Evolutionary conservation across 2,329 filamentous ascomycete genomes (phyloP).

Genomic region (Fusarium gaditjirri): DNA sequence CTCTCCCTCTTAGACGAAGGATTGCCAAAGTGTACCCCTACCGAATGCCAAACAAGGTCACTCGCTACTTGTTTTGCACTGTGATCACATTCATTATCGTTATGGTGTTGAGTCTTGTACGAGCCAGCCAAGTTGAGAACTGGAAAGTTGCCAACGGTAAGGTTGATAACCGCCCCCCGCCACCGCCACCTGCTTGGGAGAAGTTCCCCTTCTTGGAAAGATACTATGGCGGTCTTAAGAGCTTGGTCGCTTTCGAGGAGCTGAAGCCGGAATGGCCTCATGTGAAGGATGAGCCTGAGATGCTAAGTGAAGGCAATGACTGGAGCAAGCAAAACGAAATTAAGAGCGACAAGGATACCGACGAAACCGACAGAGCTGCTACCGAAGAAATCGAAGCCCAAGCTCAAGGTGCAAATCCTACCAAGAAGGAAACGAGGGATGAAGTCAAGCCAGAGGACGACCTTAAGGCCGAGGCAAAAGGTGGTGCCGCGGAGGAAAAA

Average conservation of each 20-base stretch:
- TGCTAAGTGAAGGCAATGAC: slow-evolving; percentile 33
- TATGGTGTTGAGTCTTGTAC: slow-evolving; percentile 80
- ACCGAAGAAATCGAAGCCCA: slow-evolving; percentile 32
- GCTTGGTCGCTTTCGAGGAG: slow-evolving; percentile 70
- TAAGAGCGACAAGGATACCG: slow-evolving; percentile 27
- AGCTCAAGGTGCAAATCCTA: neutral
- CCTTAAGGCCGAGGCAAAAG: slow-evolving; percentile 4
- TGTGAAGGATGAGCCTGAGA: slow-evolving; percentile 65
- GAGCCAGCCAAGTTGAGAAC: slow-evolving; percentile 78
- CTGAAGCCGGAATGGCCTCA: slow-evolving; percentile 86
- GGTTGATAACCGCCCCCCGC: slow-evolving; percentile 58
- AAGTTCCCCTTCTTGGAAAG: slow-evolving; percentile 84
- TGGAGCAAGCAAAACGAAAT: slow-evolving; percentile 28
- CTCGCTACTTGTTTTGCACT: slow-evolving; percentile 80
- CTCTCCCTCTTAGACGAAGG: slow-evolving; percentile 29
- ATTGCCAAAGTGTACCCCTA: slow-evolving; percentile 58
- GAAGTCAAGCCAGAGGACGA: slow-evolving; percentile 19
- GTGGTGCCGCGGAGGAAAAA: neutral
- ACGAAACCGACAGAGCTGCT: slow-evolving; percentile 31
- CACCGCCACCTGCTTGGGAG: slow-evolving; percentile 81
- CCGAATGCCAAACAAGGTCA: slow-evolving; percentile 76
- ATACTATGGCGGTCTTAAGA: slow-evolving; percentile 89
- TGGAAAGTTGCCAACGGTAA: slow-evolving; percentile 66
- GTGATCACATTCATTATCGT: slow-evolving; percentile 76
- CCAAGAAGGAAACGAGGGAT: slow-evolving; percentile 11